Conservation (phyloP, 352 stramenopile species). For the Phytophthora niederhauseri region DNA sequence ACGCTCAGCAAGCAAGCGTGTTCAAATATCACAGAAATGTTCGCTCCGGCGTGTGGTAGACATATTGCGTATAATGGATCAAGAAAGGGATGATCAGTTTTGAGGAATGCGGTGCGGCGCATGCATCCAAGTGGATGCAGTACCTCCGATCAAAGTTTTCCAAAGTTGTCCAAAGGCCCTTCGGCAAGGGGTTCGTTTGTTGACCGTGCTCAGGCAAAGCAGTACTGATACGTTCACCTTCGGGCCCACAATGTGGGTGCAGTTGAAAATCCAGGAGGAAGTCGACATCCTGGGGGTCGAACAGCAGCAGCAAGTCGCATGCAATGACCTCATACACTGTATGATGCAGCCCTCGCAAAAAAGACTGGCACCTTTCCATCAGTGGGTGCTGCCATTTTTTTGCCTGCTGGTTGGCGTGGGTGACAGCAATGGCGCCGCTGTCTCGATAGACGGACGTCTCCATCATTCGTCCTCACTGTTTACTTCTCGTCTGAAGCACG, state of each 20-base stretch:
- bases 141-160: not conserved
- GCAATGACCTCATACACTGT: not conserved
- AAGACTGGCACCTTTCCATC: not conserved
- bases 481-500: too few relatives aligned
- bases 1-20: not conserved
- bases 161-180: not conserved
- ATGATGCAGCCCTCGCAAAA: not conserved
- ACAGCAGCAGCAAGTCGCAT: not conserved
- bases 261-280: not conserved
- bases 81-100: not conserved
- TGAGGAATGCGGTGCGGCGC: not conserved
- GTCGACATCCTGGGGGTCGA: not conserved
- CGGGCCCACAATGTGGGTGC: not conserved
- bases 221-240: not conserved
- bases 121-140: not conserved
- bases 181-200: not conserved
- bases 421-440: too few relatives aligned
- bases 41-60: not conserved
- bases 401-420: too few relatives aligned
- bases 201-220: not conserved
- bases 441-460: too few relatives aligned
- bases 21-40: constrained; percentile 2
- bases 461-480: too few relatives aligned
- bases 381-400: too few relatives aligned
- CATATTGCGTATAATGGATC: not conserved